Percentiles rank a stretch among this genome's conserved stretches.
These are phyloP conservation scores for Neonectria hederae DNA, from an alignment of 2,329 filamentous ascomycete species.

Conservation along the genomic window DNA sequence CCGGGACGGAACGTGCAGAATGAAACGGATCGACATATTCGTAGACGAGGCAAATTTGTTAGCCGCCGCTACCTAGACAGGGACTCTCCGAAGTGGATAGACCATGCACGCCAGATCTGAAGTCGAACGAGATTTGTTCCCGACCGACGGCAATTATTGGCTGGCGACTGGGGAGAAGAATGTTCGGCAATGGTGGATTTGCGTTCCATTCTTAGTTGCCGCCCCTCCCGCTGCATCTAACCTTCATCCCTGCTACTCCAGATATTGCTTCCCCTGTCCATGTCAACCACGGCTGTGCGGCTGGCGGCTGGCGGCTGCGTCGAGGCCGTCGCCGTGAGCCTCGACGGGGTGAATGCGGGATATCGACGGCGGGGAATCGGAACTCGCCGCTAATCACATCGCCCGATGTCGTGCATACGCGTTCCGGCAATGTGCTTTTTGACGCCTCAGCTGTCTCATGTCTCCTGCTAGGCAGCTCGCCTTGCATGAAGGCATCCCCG, in stretches of 20 bases:
- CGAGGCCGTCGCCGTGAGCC: conserved; percentile 3
- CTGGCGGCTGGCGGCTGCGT: background rate
- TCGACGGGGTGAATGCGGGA: conserved; percentile 16
- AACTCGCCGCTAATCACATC: conserved; percentile 19
- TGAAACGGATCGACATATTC: background rate
- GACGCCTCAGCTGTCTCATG: background rate
- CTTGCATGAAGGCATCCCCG: background rate
- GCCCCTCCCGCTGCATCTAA: conserved; percentile 17
- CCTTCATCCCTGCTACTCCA: background rate
- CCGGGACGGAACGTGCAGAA: background rate
- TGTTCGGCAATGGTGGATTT: conserved; percentile 5
- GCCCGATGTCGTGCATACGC: conserved; percentile 16
- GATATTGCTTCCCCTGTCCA: conserved; percentile 6
- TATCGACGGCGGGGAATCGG: conserved; percentile 18
- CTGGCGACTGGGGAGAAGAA: background rate
- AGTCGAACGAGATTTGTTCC: conserved; percentile 6
- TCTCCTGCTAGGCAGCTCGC: background rate
- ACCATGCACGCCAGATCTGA: conserved; percentile 17
- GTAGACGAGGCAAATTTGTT: background rate
- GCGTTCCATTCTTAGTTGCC: conserved; percentile 9
- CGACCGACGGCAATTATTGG: background rate
- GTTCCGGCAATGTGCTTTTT: conserved; percentile 6
- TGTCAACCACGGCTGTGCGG: conserved; percentile 4
- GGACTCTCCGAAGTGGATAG: conserved; percentile 3
- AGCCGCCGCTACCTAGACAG: background rate